Percentiles rank a stretch among this genome's conserved stretches.
Conservation (phyloP, 1,284 basidiomycete genomes). For the Leccinum pachyderme region DNA sequence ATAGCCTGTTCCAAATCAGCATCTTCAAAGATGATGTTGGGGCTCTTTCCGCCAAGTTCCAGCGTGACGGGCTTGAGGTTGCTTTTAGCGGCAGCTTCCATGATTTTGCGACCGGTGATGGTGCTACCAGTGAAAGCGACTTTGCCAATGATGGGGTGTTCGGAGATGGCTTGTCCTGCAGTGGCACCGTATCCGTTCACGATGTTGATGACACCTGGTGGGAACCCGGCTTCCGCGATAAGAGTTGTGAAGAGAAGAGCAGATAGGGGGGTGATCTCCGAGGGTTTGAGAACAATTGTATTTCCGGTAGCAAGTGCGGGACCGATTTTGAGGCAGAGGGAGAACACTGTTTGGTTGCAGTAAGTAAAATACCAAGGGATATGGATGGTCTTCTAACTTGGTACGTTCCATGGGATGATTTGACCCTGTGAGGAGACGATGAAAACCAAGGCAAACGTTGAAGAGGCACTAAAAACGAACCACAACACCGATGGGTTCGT, state of each 20-base stretch:
- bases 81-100: slow-evolving; percentile 61
- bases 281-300: slow-evolving; percentile 69
- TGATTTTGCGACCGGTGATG: slow-evolving; percentile 67
- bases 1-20: slow-evolving; percentile 61
- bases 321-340: slow-evolving; percentile 68
- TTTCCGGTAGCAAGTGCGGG: slow-evolving; percentile 72
- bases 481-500: slow-evolving; percentile 15
- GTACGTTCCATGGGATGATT: slow-evolving; percentile 12
- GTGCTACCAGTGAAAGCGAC: slow-evolving; percentile 56
- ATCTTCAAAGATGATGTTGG: slow-evolving; percentile 57
- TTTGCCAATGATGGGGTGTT: slow-evolving; percentile 50
- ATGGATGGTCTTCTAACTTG: slow-evolving; percentile 1
- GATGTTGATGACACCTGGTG: slow-evolving; percentile 70
- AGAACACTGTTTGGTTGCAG: slow-evolving; percentile 30
- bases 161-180: slow-evolving; percentile 23
- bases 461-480: slow-evolving; percentile 1
- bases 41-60: slow-evolving; percentile 76
- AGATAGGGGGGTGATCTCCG: slow-evolving; percentile 65
- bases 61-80: slow-evolving; percentile 74
- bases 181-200: slow-evolving; percentile 54
- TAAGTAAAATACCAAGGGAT: not conserved
- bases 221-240: slow-evolving; percentile 51
- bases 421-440: slow-evolving; percentile 6
- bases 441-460: not conserved
- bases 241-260: slow-evolving; percentile 24